Base-by-base conservation (phyloP, 495 filamentous ascomycete genomes). In the Aspergillus carlsbadensis region DNA sequence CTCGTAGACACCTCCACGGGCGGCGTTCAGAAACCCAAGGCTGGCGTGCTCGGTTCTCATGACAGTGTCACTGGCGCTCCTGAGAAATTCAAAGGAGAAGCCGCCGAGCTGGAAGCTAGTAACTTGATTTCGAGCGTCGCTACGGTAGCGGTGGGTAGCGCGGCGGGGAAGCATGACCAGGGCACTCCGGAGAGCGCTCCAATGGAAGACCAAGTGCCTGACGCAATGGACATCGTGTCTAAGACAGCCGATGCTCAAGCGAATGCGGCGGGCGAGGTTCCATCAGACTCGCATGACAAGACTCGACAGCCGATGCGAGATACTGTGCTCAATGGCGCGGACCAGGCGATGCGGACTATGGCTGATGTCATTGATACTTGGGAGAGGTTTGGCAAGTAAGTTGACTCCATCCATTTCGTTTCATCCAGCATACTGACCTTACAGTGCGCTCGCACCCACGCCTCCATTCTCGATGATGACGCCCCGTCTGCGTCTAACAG, bases 41-140 rank as follows among this genome's bases (percentile, higher is more conserved):
- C 84, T 6, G 89, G 85, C 0, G 82, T 89, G 1, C 74, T 90
- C 3, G 90, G 89, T 11, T 91, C 86, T 33, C 81, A 88, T 21
- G 89, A 91, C 52, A 92, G 85, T 56, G 75, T 87, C 5, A 95
- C 91, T 0, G 91, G 91, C 15, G 90, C 87, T 0, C 87, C 90
- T 0, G 89, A 96, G 70, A 88, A 86, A 52, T 84, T 91, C 66
- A 87, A 91, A 62, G 91, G 91, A 15, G 91, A 95, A 66, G 89
- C 90, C 0, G 90, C 90, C 5, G 91, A 96, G 65, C 82, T 87
- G 56, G 91, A 96, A 67, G 91, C 91, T 2, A 85, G 78, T 59
- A 92, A 91, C 60, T 85, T 96, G 57, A 84, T 94, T 33, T 87
- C 86, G 58, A 83, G 86, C 26, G 85, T 94, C 51, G 86, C 88